phyloP scores from a whole-genome alignment of 345 rosid species.

The Trapa incisa region DNA sequence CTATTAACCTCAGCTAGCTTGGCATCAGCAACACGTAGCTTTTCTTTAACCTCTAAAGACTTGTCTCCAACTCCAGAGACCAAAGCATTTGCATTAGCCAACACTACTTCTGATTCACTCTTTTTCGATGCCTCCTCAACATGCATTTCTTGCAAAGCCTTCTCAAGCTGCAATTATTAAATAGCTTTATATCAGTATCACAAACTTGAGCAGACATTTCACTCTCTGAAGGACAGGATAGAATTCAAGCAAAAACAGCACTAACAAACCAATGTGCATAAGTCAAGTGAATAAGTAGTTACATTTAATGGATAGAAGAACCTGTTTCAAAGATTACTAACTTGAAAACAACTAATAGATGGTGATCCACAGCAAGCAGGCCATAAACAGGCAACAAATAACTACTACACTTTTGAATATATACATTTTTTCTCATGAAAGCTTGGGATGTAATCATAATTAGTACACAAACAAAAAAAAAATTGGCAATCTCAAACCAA shows the following conservation, averaged over 20 bases:
- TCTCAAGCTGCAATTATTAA: slow-evolving; percentile 50
- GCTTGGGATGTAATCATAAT: neutral
- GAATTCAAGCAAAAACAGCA: neutral
- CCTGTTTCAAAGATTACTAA: neutral
- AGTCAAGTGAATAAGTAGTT: neutral
- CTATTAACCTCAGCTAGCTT: slow-evolving; percentile 53
- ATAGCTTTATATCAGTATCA: neutral
- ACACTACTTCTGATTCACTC: slow-evolving; percentile 45
- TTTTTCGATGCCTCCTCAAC: slow-evolving; percentile 37
- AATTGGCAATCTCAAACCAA: neutral
- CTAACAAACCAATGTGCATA: neutral
- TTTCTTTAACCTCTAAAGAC: slow-evolving; percentile 45
- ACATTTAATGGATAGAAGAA: neutral
- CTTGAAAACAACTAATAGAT: neutral
- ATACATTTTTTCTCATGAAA: neutral
- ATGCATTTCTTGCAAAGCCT: slow-evolving; percentile 39
- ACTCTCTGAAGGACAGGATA: neutral
- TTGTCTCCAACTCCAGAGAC: slow-evolving; percentile 44
- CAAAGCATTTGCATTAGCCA: slow-evolving; percentile 53
- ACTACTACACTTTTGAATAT: neutral
- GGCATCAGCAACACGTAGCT: slow-evolving; percentile 38
- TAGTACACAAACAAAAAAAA: neutral
- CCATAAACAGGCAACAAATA: neutral
- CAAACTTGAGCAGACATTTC: neutral
- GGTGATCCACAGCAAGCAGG: neutral